Conservation (phyloP, 768 basidiomycete species). For the Tubosaeta sp. region DNA sequence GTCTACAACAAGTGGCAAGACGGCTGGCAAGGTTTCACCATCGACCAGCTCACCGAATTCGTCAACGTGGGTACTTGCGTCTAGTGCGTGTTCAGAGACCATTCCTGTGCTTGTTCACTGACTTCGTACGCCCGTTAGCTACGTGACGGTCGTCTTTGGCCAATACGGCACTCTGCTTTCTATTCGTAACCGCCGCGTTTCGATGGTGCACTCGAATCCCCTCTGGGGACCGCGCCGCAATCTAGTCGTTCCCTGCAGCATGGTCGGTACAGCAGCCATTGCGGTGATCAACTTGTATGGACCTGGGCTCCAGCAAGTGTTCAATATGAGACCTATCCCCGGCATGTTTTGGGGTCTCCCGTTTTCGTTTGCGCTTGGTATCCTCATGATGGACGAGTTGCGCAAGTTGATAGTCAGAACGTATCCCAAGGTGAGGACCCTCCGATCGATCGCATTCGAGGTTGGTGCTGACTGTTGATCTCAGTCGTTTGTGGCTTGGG, state of each 20-base stretch:
- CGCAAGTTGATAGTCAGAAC: constrained; percentile 43
- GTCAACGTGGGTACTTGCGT: constrained; percentile 39
- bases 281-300: constrained; percentile 36
- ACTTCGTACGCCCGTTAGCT: constrained; percentile 21
- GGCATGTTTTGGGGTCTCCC: constrained; percentile 44
- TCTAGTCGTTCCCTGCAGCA: constrained; percentile 29
- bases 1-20: constrained; percentile 37
- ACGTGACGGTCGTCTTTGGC: constrained; percentile 32
- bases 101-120: not conserved
- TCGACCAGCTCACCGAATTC: constrained; percentile 31
- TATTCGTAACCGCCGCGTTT: constrained; percentile 29
- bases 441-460: too few relatives aligned
- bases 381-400: constrained; percentile 42
- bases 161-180: constrained; percentile 25
- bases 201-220: constrained; percentile 24
- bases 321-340: constrained; percentile 38
- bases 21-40: constrained; percentile 32
- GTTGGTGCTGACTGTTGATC: not conserved
- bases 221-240: constrained; percentile 39
- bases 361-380: constrained; percentile 37
- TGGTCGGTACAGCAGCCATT: constrained; percentile 29
- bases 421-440: constrained; percentile 37
- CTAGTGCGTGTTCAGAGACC: constrained; percentile 35
- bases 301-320: constrained; percentile 26
- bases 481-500: constrained; percentile 24